These are phyloP conservation scores for Hanseniaspora pseudoguilliermondii DNA, from an alignment of 805 yeast genomes.

Conservation along the genomic window DNA sequence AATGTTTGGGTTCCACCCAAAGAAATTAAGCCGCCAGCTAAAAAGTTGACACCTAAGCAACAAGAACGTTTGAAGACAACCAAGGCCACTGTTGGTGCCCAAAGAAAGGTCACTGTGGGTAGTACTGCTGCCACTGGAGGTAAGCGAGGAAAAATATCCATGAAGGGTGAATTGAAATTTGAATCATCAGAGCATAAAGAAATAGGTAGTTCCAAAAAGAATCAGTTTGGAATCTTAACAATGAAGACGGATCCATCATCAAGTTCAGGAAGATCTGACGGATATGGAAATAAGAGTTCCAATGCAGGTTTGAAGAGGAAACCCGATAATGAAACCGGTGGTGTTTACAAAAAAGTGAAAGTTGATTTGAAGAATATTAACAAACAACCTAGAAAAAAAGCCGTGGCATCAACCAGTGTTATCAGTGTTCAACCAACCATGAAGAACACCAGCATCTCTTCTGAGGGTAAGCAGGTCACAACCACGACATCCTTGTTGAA, in stretches of 20 bases:
- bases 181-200: constrained; percentile 1
- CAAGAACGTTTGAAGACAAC: neutral
- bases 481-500: neutral
- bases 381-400: neutral
- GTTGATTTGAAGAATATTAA: neutral
- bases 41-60: constrained; percentile 11
- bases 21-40: constrained; percentile 15
- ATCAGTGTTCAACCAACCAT: constrained; percentile 9
- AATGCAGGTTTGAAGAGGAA: neutral
- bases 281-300: neutral
- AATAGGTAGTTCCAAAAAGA: constrained; percentile 1
- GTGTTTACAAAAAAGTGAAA: constrained; percentile 1
- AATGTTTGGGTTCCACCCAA: constrained; percentile 15
- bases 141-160: neutral
- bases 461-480: constrained; percentile 5
- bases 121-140: neutral
- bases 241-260: neutral
- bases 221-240: neutral
- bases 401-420: constrained; percentile 3
- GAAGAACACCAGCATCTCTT: constrained; percentile 10
- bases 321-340: neutral
- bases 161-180: neutral
- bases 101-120: neutral
- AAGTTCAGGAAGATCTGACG: neutral
- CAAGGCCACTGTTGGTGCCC: neutral